A percentile compares a stretch with the other conserved stretches of the same genome.
These are phyloP conservation scores for Cladosporium halotolerans DNA, from an alignment of 2,329 filamentous ascomycete genomes.

Conservation along the genomic window DNA sequence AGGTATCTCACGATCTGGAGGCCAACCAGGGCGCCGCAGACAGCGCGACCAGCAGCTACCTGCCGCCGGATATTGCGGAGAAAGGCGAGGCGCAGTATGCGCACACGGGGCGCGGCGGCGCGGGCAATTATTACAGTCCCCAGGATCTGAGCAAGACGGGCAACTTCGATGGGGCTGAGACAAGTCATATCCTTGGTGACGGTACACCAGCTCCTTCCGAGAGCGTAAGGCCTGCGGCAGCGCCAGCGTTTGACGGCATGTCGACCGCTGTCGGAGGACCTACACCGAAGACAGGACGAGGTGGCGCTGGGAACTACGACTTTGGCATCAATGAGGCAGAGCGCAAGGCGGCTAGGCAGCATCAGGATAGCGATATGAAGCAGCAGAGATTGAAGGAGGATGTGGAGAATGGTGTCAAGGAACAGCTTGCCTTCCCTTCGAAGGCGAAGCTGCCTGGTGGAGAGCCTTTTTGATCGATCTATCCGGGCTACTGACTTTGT, in stretches of 20 bases:
- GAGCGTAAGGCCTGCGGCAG: slow-evolving; percentile 5
- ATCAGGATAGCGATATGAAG: slow-evolving; percentile 24
- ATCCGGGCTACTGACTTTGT: too few species aligned
- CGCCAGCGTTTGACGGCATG: slow-evolving; percentile 5
- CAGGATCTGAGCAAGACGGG: slow-evolving; percentile 34
- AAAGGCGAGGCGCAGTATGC: slow-evolving; percentile 32
- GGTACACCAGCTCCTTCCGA: slow-evolving; percentile 11
- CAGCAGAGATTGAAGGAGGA: slow-evolving; percentile 26
- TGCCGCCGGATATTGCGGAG: slow-evolving; percentile 12
- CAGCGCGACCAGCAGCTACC: slow-evolving; percentile 13
- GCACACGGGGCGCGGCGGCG: slow-evolving; percentile 40
- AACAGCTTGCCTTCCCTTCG: slow-evolving; percentile 34
- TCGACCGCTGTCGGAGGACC: not conserved
- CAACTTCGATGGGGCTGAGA: slow-evolving; percentile 27
- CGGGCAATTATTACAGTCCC: slow-evolving; percentile 43
- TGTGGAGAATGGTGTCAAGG: slow-evolving; percentile 38
- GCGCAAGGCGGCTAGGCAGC: slow-evolving; percentile 21
- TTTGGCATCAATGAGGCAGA: slow-evolving; percentile 31
- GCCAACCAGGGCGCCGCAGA: slow-evolving; percentile 27
- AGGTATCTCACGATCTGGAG: slow-evolving; percentile 35
- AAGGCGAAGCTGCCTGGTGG: slow-evolving; percentile 34
- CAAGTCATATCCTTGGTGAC: slow-evolving; percentile 19
- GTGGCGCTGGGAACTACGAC: slow-evolving; percentile 44
- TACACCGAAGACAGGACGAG: slow-evolving; percentile 30
- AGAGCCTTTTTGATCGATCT: slow-evolving; percentile 18